phyloP scores from a whole-genome alignment of 805 yeast genomes.

The Starmerella cellae region DNA sequence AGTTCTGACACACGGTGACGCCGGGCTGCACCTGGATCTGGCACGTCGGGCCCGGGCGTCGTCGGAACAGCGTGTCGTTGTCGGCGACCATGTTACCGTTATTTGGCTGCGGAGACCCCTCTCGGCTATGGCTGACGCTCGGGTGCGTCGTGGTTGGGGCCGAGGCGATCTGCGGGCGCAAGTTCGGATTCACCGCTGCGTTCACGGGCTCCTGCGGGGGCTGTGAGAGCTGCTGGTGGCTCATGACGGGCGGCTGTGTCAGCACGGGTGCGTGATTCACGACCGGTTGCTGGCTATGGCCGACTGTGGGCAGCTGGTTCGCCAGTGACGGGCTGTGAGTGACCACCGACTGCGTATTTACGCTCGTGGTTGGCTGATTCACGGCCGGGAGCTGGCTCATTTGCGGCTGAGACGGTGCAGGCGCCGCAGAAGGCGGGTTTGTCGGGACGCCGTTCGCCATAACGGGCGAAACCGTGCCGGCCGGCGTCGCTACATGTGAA shows the following conservation, averaged over 20 bases:
- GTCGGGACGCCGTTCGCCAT: not conserved
- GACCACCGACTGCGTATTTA: too few species aligned
- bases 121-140: too few species aligned
- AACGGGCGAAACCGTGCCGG: not conserved
- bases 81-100: not conserved
- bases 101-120: not conserved
- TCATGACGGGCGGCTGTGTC: not conserved
- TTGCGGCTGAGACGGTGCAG: not conserved
- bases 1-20: slow-evolving; percentile 52
- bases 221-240: too few species aligned
- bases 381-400: not conserved
- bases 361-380: not conserved
- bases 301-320: too few species aligned
- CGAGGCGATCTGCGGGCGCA: not conserved
- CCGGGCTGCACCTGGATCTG: slow-evolving; percentile 18
- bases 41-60: slow-evolving; percentile 14
- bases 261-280: not conserved
- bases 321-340: not conserved
- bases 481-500: not conserved
- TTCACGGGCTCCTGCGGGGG: too few species aligned
- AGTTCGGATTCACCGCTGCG: too few species aligned
- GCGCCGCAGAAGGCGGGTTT: not conserved
- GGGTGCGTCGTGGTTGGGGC: not conserved
- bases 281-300: not conserved
- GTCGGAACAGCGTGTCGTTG: slow-evolving; percentile 6